Evolutionary conservation across 768 basidiomycete species (phyloP), one percentile per base, ranked within the genome.

Genomic region (Tulasnella sp.): DNA sequence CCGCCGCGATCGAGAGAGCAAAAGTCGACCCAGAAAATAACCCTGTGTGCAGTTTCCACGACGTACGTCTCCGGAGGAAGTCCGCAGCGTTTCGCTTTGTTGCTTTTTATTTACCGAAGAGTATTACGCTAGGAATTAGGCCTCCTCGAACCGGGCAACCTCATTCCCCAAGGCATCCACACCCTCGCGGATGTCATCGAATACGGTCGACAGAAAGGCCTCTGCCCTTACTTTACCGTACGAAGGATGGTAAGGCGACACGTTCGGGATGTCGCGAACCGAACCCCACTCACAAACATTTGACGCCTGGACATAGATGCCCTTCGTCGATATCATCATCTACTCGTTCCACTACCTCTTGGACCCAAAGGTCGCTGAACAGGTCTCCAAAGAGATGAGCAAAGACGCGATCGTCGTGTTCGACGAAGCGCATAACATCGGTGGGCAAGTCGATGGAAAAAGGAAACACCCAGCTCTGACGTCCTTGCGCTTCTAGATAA

Each of bases 351-450:
- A 99, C 80, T 99, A 99, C 79, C 84, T 99, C 36, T 86, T 99
- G 36, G 97, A 99, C 81, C 97, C 97, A 1, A 99, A 99, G 81
- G 95, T 99, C 47, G 97, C 97, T 0, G 97, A 98, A 76, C 95
- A 98, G 81, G 97, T 99, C 16, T 98, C 97, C 1, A 95, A 94
- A 78, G 97, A 99, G 79, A 84, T 99, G 82, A 92, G 91, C 8
- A 98, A 98, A 77, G 97, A 99, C 79, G 90, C 94, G 36, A 99
- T 99, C 69, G 95, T 99, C 42, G 97, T 99, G 1, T 99, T 99
- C 77, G 97, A 99, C 77, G 97, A 99, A 79, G 97, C 97, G 17
- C 97, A 99, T 80, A 99, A 99, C 79, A 99, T 99, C 67, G 95
- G 95, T 95, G 76, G 72, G 84, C 22, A 19, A 71, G 69, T 66